These are phyloP conservation scores for Fusarium nurragi DNA, from an alignment of 2,329 filamentous ascomycete genomes.

Conservation along the genomic window DNA sequence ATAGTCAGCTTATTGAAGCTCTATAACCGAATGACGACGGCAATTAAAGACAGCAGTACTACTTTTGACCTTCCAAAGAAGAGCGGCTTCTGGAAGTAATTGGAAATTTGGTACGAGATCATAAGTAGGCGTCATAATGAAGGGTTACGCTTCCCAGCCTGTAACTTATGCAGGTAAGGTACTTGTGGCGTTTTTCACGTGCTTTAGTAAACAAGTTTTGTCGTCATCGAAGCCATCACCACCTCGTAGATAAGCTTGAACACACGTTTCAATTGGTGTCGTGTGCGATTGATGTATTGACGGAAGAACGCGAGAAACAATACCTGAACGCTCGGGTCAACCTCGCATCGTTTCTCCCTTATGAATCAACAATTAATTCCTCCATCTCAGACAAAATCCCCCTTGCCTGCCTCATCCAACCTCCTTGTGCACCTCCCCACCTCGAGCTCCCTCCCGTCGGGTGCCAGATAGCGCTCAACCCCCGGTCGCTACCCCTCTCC, in stretches of 20 bases:
- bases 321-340: not conserved
- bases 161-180: not conserved
- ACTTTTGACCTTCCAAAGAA: not conserved
- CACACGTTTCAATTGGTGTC: constrained; percentile 14
- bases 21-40: not conserved
- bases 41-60: not conserved
- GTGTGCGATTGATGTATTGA: not conserved
- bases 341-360: not conserved
- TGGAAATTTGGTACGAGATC: not conserved
- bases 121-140: not conserved
- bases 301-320: not conserved
- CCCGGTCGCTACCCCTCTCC: constrained; percentile 6
- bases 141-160: no score
- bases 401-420: constrained; percentile 19
- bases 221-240: constrained; percentile 43
- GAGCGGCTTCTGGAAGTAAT: not conserved
- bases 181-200: constrained; percentile 8
- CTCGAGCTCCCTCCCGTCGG: constrained; percentile 17
- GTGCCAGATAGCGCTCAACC: constrained; percentile 11
- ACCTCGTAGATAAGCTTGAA: constrained; percentile 6
- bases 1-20: constrained; percentile 6
- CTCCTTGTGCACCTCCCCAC: constrained; percentile 10
- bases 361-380: not conserved
- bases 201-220: constrained; percentile 12
- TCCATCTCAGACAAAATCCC: constrained; percentile 13